These are phyloP conservation scores for Ophiostoma tasmaniense DNA, from an alignment of 2,329 filamentous ascomycete species.

Conservation along the genomic window DNA sequence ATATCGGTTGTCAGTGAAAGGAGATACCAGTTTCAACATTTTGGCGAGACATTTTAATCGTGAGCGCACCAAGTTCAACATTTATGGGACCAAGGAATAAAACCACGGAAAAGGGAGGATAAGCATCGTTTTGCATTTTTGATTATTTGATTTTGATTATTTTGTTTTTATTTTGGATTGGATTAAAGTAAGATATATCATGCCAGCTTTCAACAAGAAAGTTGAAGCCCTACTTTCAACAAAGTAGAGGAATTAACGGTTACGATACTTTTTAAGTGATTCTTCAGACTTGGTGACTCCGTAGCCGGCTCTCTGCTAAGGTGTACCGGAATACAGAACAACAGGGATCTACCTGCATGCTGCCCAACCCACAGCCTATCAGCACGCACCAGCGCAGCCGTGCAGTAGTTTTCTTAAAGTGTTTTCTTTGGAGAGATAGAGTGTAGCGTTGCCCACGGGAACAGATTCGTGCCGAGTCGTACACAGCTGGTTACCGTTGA, in stretches of 20 bases:
- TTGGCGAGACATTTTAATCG: conserved; percentile 2
- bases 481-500: background rate
- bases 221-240: conserved; percentile 2
- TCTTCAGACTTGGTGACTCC: no score
- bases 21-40: conserved; percentile 9
- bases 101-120: background rate
- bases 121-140: conserved; percentile 6
- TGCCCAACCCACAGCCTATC: background rate
- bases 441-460: background rate
- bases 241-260: background rate
- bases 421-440: background rate
- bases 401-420: background rate
- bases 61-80: background rate
- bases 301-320: background rate
- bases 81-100: conserved; percentile 5
- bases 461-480: background rate
- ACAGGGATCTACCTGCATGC: background rate
- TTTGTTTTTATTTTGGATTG: no score
- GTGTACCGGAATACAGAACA: background rate
- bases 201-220: conserved; percentile 13
- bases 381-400: conserved; percentile 2
- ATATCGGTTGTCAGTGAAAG: background rate
- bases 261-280: background rate
- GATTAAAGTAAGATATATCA: background rate
- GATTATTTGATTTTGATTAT: conserved; percentile 1